Base-by-base conservation (phyloP, 1,284 basidiomycete genomes). In the Takashimella tepidaria region DNA sequence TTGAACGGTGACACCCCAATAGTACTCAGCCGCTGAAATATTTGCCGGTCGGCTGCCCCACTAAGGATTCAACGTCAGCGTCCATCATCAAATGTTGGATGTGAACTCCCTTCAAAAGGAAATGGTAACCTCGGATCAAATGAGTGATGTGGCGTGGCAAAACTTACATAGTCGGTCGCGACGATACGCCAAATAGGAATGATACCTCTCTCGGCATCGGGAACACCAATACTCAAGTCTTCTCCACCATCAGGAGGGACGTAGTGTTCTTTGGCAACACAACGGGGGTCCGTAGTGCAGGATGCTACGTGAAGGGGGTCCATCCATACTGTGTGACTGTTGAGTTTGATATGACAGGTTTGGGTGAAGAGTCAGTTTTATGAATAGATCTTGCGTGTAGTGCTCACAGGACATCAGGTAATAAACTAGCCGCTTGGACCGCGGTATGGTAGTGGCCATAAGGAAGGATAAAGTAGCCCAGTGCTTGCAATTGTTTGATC, bases 131-230 rank as follows among this genome's bases (percentile, higher is more conserved):
- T n/a, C n/a, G n/a, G n/a, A n/a, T n/a, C n/a, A n/a, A n/a, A n/a
- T n/a, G n/a, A n/a, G n/a, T n/a, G n/a, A n/a, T n/a, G n/a, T n/a
- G n/a, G n/a, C n/a, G n/a, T n/a, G n/a, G n/a, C n/a, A n/a, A 12
- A 2, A 62, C 70, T 63, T 54, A 70, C 70, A 54, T 71, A 72
- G 46, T 72, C 70, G 5, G 68, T 61, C 1, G 70, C 58, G 37
- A 63, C 63, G 37, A 74, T 27, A 23, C 59, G 58, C 65, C 64
- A 73, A 1, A 67, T 47, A 3, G 70, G 70, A 21, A 72, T 72
- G 27, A 60, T 59, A 4, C 69, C 66, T 23, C 60, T 53, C 50
- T 69, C 66, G 16, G 65, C 60, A 19, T 66, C 56, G 21, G 68
- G 66, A 8, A 72, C 54, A 3, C 49, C 58, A 5, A 63, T 48